Percentiles rank a stretch among this genome's conserved stretches.
Conservation (phyloP, 192 early-diverging fungal genomes). For the Martensiomyces pterosporus region DNA sequence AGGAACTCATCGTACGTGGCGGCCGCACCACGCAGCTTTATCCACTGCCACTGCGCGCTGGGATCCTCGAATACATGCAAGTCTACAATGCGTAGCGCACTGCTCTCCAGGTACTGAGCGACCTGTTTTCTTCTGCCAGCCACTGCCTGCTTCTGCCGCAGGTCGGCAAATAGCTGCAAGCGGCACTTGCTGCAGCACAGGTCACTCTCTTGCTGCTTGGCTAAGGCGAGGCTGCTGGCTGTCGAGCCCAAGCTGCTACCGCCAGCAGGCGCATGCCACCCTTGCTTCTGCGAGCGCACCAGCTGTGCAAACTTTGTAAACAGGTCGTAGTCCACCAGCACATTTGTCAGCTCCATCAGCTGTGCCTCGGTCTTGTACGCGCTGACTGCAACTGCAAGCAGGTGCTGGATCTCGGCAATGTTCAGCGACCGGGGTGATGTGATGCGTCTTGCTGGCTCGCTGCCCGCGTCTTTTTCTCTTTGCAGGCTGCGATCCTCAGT, state of each 20-base stretch:
- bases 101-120: slow-evolving; percentile 35
- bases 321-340: slow-evolving; percentile 47
- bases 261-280: slow-evolving; percentile 26
- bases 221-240: background rate
- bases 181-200: slow-evolving; percentile 27
- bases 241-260: background rate
- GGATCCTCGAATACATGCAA: slow-evolving; percentile 50
- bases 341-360: slow-evolving; percentile 44
- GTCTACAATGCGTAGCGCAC: slow-evolving; percentile 36
- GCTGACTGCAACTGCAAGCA: slow-evolving; percentile 42
- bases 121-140: slow-evolving; percentile 26
- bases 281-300: slow-evolving; percentile 46
- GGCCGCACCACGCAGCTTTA: slow-evolving; percentile 43
- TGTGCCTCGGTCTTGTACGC: slow-evolving; percentile 50
- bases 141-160: slow-evolving; percentile 31
- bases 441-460: background rate
- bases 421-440: slow-evolving; percentile 23
- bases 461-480: background rate
- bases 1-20: slow-evolving; percentile 18
- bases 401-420: slow-evolving; percentile 45
- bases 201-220: background rate
- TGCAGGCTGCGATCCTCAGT: slow-evolving; percentile 1
- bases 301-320: slow-evolving; percentile 46
- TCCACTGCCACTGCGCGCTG: slow-evolving; percentile 46
- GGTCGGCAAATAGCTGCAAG: slow-evolving; percentile 31